These are phyloP conservation scores for Solanum hybrid DNA, from an alignment of 305 asterid species.

Conservation along the genomic window DNA sequence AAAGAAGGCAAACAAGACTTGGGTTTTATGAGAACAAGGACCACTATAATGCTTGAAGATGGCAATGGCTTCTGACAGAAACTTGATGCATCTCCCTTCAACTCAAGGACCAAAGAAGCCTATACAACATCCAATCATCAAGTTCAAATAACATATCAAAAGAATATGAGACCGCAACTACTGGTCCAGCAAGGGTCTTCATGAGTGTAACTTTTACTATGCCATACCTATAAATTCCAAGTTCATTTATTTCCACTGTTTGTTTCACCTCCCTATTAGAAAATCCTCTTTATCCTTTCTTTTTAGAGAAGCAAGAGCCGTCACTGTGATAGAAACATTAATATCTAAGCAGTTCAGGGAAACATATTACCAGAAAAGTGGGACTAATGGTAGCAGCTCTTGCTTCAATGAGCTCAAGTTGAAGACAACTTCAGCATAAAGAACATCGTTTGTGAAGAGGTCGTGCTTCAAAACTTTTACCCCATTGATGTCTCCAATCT, in stretches of 20 bases:
- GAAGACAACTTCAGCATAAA: slow-evolving; percentile 93
- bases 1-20: not conserved
- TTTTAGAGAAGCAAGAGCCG: not conserved
- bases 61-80: not conserved
- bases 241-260: not conserved
- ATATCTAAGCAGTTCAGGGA: not conserved
- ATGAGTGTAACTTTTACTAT: not conserved
- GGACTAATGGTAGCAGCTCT: slow-evolving; percentile 93
- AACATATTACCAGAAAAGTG: slow-evolving; percentile 86
- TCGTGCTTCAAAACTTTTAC: slow-evolving; percentile 68
- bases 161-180: not conserved
- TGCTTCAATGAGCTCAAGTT: slow-evolving; percentile 77
- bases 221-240: not conserved
- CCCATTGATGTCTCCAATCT: slow-evolving; percentile 82
- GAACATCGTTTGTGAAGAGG: slow-evolving; percentile 94
- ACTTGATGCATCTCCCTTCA: not conserved
- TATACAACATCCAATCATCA: not conserved
- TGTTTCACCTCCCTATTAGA: not conserved
- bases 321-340: not conserved
- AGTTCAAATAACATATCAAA: not conserved
- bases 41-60: not conserved
- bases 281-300: not conserved
- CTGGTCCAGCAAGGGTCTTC: not conserved
- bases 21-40: not conserved
- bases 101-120: not conserved